phyloP scores from a whole-genome alignment of 2,329 filamentous ascomycete genomes.

The Colletotrichum karsti region DNA sequence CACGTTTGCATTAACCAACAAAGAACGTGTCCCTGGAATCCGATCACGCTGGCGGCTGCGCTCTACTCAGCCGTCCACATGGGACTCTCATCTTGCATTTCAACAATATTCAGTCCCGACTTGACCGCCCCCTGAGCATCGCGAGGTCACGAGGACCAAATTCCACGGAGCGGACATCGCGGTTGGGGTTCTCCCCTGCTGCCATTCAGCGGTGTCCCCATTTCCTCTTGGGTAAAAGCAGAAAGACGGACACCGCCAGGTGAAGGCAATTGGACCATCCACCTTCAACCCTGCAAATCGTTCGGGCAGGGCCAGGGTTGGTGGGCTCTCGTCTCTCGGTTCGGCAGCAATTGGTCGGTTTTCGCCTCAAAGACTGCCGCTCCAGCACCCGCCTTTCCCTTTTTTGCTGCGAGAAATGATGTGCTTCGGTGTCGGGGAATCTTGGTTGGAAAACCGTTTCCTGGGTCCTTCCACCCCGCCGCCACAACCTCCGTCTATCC shows the following conservation, averaged over 20 bases:
- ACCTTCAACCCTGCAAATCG: conserved; percentile 3
- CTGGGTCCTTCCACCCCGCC: background rate
- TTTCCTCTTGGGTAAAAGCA: background rate
- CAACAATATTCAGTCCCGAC: background rate
- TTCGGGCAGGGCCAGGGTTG: background rate
- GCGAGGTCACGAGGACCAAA: conserved; percentile 6
- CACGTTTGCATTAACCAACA: conserved; percentile 8
- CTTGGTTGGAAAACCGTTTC: conserved; percentile 3
- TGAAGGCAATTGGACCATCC: background rate
- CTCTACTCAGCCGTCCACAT: background rate
- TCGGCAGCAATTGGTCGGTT: conserved; percentile 14
- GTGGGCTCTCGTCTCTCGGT: background rate
- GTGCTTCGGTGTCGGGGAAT: background rate
- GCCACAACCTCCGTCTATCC: conserved; percentile 12
- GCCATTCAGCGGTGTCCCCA: conserved; percentile 4
- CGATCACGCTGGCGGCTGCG: background rate
- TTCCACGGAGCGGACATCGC: background rate
- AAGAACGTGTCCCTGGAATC: background rate
- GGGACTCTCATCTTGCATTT: background rate
- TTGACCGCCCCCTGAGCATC: conserved; percentile 12
- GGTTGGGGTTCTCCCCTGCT: conserved; percentile 16
- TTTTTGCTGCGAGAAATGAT: conserved; percentile 3
- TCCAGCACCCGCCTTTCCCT: background rate
- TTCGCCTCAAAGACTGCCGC: background rate
- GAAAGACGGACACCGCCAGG: background rate